These are phyloP conservation scores for Chytriomyces sp. DNA, from an alignment of 192 early-diverging fungal genomes.

Conservation along the genomic window DNA sequence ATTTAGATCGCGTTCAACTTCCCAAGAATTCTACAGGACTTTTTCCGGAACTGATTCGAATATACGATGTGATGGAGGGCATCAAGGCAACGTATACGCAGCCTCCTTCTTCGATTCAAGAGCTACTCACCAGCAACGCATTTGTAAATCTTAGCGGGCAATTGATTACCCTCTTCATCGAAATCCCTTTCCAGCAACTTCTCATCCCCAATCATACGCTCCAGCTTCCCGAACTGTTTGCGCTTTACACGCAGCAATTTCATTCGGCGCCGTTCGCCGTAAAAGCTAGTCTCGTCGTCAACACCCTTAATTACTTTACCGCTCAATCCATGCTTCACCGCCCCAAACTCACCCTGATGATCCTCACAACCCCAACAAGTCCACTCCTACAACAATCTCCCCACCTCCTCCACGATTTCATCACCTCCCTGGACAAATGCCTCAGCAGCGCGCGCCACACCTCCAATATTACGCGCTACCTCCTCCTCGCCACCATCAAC, in stretches of 20 bases:
- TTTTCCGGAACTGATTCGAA: background rate
- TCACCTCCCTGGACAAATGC: background rate
- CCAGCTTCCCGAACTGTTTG: background rate
- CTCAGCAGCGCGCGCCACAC: background rate
- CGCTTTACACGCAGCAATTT: background rate
- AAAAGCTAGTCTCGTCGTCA: background rate
- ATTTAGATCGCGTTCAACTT: background rate
- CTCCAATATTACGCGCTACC: background rate
- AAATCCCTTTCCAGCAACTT: background rate
- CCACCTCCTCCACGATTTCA: background rate
- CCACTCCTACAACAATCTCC: background rate
- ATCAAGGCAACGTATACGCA: background rate
- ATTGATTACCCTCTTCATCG: background rate
- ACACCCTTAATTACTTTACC: background rate
- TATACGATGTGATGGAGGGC: background rate
- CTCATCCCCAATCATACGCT: background rate
- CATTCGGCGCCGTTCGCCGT: background rate
- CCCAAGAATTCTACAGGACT: background rate
- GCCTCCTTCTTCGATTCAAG: background rate
- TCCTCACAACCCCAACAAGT: no score
- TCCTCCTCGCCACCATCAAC: background rate
- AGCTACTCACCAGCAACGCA: background rate
- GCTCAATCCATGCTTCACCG: background rate
- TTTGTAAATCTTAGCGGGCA: background rate
- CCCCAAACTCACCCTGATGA: slow-evolving; percentile 3